Evolutionary conservation across 129 eudicot genomes (phyloP).

Genomic region (Deinandra increscens): DNA sequence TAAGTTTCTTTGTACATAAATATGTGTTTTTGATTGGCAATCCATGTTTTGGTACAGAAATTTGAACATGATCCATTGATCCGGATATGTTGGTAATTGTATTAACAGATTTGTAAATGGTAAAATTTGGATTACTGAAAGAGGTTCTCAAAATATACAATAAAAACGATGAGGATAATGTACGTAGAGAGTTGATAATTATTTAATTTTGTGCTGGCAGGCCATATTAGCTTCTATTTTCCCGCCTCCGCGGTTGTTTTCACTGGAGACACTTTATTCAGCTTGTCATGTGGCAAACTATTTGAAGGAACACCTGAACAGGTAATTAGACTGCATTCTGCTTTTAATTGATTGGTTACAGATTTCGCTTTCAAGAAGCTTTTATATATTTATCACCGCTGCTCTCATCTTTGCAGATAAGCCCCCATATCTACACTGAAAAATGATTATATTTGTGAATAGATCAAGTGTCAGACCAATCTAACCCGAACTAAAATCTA

Average conservation of each 20-base stretch:
- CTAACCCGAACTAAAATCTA: not conserved
- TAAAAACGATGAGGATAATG: constrained; percentile 2
- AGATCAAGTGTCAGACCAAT: not conserved
- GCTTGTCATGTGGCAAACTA: constrained; percentile 94
- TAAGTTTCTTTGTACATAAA: constrained; percentile 4
- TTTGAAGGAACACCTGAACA: constrained; percentile 94
- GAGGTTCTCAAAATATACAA: not conserved
- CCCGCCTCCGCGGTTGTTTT: constrained; percentile 76
- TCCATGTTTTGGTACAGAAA: constrained; percentile 9
- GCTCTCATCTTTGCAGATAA: not conserved
- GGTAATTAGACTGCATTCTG: constrained; percentile 38
- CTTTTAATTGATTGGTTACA: constrained; percentile 16
- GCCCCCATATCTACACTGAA: not conserved
- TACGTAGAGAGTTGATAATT: constrained; percentile 11
- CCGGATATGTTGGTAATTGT: not conserved
- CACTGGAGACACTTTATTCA: constrained; percentile 89
- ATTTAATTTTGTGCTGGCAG: constrained; percentile 42
- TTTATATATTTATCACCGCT: not conserved
- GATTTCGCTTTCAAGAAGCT: constrained; percentile 16
- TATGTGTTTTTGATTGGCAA: constrained; percentile 3
- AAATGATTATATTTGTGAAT: no score
- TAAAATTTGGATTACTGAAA: constrained; percentile 8
- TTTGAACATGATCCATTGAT: not conserved
- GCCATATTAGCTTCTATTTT: constrained; percentile 87
- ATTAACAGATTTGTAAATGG: constrained; percentile 1